Evolutionary conservation across 306 rosid genomes (phyloP), one percentile per base, ranked within the genome.

Genomic region (Glycine tomentella): DNA sequence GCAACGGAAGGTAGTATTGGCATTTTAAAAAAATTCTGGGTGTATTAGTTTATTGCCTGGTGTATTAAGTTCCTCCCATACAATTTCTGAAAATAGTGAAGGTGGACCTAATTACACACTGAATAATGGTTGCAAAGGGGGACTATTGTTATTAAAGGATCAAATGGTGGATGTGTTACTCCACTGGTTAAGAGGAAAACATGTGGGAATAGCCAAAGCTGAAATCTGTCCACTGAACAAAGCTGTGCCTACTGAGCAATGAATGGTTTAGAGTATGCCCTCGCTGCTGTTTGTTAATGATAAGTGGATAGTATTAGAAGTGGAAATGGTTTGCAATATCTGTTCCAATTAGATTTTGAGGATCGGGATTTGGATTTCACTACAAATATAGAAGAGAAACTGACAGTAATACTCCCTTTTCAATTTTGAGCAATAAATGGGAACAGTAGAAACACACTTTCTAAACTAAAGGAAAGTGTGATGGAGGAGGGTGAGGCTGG

Each of bases 271-370:
- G 13, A n/a, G 16, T 25, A 70, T 69, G 17, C 69, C 69, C 45
- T 71, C 55, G 31, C 9, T 4, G 12, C 6, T 49, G 38, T 31
- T 46, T 57, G 20, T 69, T 59, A 56, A 50, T 11, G 16, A 72
- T 70, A 59, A 36, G 65, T 72, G 34, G 72, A 80, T 62, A 15
- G 67, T 61, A 31, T 61, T 25, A 61, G 15, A 61, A 61, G 31
- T 31, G 42, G 15, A 25, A 61, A 16, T 25, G 67, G 67, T 61
- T 61, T 61, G 38, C 8, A 25, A 10, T 9, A 31, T 74, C 95
- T 44, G 79, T 92, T 90, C 79, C 86, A 84, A 61, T 84, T 90
- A 67, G 95, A 89, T 49, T 75, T 74, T 15, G 88, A 78, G 81
- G 90, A 84, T 73, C 76, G 62, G 65, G 84, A 80, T 20, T 46